Base-by-base conservation (phyloP, 148 eudicot species). In the Fagopyrum homotropicum region DNA sequence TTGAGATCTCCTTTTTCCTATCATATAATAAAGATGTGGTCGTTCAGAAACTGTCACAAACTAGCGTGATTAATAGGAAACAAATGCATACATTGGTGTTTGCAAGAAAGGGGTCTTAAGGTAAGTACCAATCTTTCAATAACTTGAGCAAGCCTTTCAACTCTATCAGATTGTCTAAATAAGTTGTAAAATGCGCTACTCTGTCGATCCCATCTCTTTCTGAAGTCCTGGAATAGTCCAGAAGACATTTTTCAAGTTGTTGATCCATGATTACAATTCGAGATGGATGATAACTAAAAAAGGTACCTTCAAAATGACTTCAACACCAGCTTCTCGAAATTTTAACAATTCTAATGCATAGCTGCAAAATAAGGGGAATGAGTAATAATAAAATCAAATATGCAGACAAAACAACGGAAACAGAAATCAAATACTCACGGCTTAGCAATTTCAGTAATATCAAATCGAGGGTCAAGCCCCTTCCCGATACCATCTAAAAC, bases 401-500 rank as follows among this genome's bases (percentile, higher is more conserved):
- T 48, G 9, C 12, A 14, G 47, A 66, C 16, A 40, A 61, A 29
- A 73, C 6, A 0, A 11, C 12, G 4, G 51, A 57, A 74, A 17
- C 10, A 43, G 15, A 11, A 56, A 10, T 10, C 47, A 40, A 61
- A 73, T 22, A 83, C 98, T 92, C 81, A 95, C 98, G 98, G 98
- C 85, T 84, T 95, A 56, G 98, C 97, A 70, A 95, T 95, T 82
- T 95, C 98, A 72, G 97, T 92, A 76, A 95, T 95, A 85, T 95
- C 98, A 85, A 95, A 95, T 74, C 98, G 93, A 85, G 98, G 92
- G 80, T 95, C 98, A 82, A 95, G 98, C 80, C 98, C 98, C 84
- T 95, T 95, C 74, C 98, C 98, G 79, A 95, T 95, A 75, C 98
- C 98, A 88, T 95, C 98, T 80, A 95, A 84, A 49, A 95, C 98